Evolutionary conservation across 345 rosid genomes (phyloP), one percentile per base, ranked within the genome.

Genomic region (Ceriops decandra): DNA sequence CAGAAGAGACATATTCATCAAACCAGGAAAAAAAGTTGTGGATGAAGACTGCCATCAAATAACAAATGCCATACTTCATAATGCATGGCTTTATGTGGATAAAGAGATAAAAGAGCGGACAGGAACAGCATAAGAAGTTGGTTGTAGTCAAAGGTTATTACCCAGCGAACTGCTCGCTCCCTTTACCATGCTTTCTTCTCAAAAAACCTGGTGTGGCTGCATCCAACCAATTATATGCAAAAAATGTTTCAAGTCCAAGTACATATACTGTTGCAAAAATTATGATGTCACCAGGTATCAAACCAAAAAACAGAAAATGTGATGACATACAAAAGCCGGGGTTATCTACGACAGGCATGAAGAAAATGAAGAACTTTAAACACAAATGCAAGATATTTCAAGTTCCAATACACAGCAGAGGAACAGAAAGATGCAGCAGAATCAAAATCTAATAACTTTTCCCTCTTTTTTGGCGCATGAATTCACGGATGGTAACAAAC

Each of bases 151-250:
- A 60, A 57, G 68, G 76, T 35, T 33, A 77, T 69, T 85, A 89
- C 91, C 95, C 62, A 58, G 71, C 76, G 77, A 79, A 71, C 62
- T 72, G 78, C 74, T 76, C 70, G 9, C 77, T 63, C 83, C 77
- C 20, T 56, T 59, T 27, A 24, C 65, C 47, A 52, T 57, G 68
- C 78, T 77, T 69, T 69, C 68, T 19, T 72, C 83, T 73, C 79
- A 71, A 76, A 58, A 57, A 57, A 73, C 73, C 79, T 81, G 87
- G 72, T 70, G 42, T 61, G 58, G 74, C 78, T 64, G 74, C 57
- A 49, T n/a, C 21, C 70, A 47, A 72, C 31, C 65, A 24, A 58
- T 54, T 53, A 72, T 17, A 53, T 31, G 59, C 71, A 66, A 36
- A 8, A 36, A 36, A 36, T 36, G 13, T 9, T 9, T 36, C 46